These are phyloP conservation scores for Solanum phureja DNA, from an alignment of 257 asterid genomes.

Conservation along the genomic window DNA sequence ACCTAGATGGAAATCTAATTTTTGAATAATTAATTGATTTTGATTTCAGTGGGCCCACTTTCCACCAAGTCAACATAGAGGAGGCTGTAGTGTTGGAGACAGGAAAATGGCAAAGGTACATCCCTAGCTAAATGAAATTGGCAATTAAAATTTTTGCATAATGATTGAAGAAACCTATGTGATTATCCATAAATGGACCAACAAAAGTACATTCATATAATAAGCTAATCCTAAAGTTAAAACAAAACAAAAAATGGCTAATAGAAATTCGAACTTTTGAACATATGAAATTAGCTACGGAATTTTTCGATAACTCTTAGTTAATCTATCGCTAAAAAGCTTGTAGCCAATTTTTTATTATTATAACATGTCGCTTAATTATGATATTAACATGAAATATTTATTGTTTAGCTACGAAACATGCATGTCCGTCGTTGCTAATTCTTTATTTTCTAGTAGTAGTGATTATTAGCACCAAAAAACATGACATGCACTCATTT, in stretches of 20 bases:
- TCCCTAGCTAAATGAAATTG: not conserved
- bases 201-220: not conserved
- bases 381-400: too few relatives aligned
- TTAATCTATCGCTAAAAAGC: too few relatives aligned
- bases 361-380: too few relatives aligned
- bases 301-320: too few relatives aligned
- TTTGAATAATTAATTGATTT: not conserved
- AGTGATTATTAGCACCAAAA: not conserved
- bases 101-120: slow-evolving; percentile 7
- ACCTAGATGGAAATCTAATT: not conserved
- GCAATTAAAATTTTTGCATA: not conserved
- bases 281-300: too few relatives aligned
- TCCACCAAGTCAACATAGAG: slow-evolving; percentile 35
- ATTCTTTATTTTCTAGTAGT: too few relatives aligned
- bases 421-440: too few relatives aligned
- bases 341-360: too few relatives aligned
- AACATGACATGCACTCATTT: not conserved
- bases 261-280: not conserved
- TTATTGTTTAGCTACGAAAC: too few relatives aligned
- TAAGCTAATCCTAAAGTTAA: not conserved
- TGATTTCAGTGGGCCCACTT: slow-evolving; percentile 60
- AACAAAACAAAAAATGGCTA: not conserved
- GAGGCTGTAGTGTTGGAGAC: slow-evolving; percentile 19
- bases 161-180: not conserved
- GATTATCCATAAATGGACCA: not conserved